Evolutionary conservation across 164 flowering plant genomes (phyloP).

Genomic region (Vitis amurensis): DNA sequence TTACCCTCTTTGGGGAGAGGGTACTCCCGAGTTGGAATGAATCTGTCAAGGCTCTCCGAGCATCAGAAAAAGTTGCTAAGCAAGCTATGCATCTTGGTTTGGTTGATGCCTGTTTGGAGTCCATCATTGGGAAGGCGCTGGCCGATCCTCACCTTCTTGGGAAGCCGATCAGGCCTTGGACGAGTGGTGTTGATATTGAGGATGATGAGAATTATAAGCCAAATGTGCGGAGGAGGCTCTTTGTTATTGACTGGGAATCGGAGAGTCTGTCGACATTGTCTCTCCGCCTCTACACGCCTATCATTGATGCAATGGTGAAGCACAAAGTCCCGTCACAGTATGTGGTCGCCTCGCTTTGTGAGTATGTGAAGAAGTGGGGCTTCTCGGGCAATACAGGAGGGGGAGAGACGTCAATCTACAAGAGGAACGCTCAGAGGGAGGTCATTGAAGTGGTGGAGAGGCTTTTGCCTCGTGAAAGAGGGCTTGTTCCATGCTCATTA

Average conservation of each 20-base stretch:
- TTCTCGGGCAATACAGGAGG: slow-evolving; percentile 11
- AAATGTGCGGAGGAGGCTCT: slow-evolving; percentile 33
- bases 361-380: slow-evolving; percentile 46
- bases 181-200: slow-evolving; percentile 11
- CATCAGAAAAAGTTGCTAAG: slow-evolving; percentile 28
- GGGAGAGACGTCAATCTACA: slow-evolving; percentile 14
- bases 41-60: slow-evolving; percentile 45
- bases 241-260: slow-evolving; percentile 31
- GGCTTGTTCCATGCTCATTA: slow-evolving; percentile 44
- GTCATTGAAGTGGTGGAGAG: slow-evolving; percentile 66
- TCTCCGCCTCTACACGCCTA: slow-evolving; percentile 45
- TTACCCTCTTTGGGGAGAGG: slow-evolving; percentile 37
- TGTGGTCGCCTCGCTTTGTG: slow-evolving; percentile 47
- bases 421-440: slow-evolving; percentile 33
- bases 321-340: slow-evolving; percentile 35
- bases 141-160: slow-evolving; percentile 59
- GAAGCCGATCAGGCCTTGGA: slow-evolving; percentile 34
- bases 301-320: slow-evolving; percentile 39
- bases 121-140: slow-evolving; percentile 47
- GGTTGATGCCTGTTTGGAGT: slow-evolving; percentile 43
- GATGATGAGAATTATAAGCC: slow-evolving; percentile 29
- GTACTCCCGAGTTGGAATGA: slow-evolving; percentile 67
- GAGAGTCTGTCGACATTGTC: slow-evolving; percentile 54
- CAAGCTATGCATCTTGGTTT: slow-evolving; percentile 40
- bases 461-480: slow-evolving; percentile 54